phyloP scores from a whole-genome alignment of 176 grass and related monocot genomes.

The Typha latifolia region DNA sequence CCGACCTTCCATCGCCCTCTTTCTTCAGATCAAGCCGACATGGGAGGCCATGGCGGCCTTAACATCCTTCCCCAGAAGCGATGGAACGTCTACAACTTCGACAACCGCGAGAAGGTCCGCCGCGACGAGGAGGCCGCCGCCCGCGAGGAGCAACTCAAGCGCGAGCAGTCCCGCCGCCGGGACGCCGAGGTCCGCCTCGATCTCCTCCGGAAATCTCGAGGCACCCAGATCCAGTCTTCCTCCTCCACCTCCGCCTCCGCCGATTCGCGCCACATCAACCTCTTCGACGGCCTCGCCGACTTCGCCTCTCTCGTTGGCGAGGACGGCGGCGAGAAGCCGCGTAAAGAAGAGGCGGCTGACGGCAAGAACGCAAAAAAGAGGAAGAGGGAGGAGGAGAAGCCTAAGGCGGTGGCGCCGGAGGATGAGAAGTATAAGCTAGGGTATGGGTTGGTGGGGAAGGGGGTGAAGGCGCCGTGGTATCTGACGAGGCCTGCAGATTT shows the following conservation, averaged over 20 bases:
- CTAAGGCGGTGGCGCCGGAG: slow-evolving; percentile 51
- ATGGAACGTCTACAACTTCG: slow-evolving; percentile 95
- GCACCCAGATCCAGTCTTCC: slow-evolving; percentile 14
- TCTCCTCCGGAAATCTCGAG: slow-evolving; percentile 46
- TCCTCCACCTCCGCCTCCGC: neutral
- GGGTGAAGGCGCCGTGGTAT: slow-evolving; percentile 82
- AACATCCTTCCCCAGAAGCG: slow-evolving; percentile 97
- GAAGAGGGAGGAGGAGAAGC: slow-evolving; percentile 56
- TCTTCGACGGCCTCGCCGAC: slow-evolving; percentile 41
- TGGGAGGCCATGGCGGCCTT: slow-evolving; percentile 90
- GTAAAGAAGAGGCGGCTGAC: slow-evolving; percentile 27
- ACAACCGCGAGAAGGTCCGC: slow-evolving; percentile 95
- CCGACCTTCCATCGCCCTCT: too few species aligned
- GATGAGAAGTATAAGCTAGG: slow-evolving; percentile 91
- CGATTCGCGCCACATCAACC: slow-evolving; percentile 58
- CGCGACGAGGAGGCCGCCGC: slow-evolving; percentile 73
- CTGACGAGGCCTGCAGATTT: slow-evolving; percentile 20
- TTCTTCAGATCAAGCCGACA: slow-evolving; percentile 1
- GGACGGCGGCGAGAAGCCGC: slow-evolving; percentile 30
- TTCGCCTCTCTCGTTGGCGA: slow-evolving; percentile 51
- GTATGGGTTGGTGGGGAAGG: slow-evolving; percentile 79
- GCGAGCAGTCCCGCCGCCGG: slow-evolving; percentile 62
- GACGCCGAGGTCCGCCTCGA: slow-evolving; percentile 61
- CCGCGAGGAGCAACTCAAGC: slow-evolving; percentile 81
- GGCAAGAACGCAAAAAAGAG: slow-evolving; percentile 32